phyloP scores from a whole-genome alignment of 1,284 basidiomycete species.

The Microbotryomycetes sp. region DNA sequence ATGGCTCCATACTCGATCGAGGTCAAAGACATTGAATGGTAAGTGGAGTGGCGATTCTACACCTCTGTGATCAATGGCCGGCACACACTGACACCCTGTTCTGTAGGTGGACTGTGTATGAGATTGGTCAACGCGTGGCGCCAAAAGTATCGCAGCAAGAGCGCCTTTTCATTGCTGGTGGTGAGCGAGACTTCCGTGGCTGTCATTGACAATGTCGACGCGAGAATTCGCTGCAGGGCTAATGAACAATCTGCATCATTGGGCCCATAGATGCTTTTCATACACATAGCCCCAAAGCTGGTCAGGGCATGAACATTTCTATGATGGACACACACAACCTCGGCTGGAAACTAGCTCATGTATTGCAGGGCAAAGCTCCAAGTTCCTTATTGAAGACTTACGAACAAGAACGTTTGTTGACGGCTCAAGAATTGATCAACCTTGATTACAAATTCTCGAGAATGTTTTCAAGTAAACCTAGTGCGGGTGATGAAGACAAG shows the following conservation, averaged over 20 bases:
- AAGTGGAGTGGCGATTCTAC: background rate
- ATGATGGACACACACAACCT: constrained; percentile 78
- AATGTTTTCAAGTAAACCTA: constrained; percentile 68
- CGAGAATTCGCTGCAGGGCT: background rate
- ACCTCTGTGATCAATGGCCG: too few species aligned
- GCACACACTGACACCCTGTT: background rate
- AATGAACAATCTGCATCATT: background rate
- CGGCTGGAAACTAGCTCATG: constrained; percentile 70
- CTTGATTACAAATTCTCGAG: constrained; percentile 69
- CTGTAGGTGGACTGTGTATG: constrained; percentile 68
- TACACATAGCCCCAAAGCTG: constrained; percentile 65
- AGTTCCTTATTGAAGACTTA: constrained; percentile 58
- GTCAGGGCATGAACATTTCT: constrained; percentile 63
- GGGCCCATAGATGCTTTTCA: constrained; percentile 45
- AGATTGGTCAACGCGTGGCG: constrained; percentile 66
- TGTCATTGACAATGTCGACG: background rate
- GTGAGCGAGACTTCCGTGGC: constrained; percentile 46
- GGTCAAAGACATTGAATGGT: constrained; percentile 51
- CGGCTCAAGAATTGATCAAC: constrained; percentile 59
- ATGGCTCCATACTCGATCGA: constrained; percentile 61
- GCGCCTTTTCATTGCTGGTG: constrained; percentile 71
- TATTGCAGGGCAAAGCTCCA: constrained; percentile 63
- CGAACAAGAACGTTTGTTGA: constrained; percentile 52
- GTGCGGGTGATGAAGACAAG: constrained; percentile 3
- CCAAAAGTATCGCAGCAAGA: constrained; percentile 58